Conservation (phyloP, 2,329 filamentous ascomycete species). For the Colletotrichum agaves region DNA sequence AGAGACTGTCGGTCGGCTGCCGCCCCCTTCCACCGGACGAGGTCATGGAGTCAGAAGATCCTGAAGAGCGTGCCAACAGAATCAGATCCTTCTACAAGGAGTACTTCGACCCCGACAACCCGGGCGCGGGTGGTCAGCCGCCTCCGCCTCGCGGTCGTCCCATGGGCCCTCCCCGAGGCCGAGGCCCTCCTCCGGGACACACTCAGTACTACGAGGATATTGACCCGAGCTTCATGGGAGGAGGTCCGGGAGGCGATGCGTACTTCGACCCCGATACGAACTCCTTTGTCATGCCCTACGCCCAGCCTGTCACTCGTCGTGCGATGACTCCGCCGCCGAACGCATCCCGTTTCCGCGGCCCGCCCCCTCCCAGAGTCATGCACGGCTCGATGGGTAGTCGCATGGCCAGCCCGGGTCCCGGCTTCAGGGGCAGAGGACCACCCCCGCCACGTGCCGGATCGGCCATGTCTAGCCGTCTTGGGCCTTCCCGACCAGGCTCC, state of each 20-base stretch:
- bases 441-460: conserved; percentile 64
- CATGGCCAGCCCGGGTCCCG: conserved; percentile 57
- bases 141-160: conserved; percentile 24
- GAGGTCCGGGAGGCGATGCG: conserved; percentile 57
- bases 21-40: conserved; percentile 91
- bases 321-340: conserved; percentile 94
- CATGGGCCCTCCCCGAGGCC: conserved; percentile 10
- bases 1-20: conserved; percentile 75
- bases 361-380: conserved; percentile 52
- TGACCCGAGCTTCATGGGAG: conserved; percentile 74
- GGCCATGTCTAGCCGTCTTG: conserved; percentile 43
- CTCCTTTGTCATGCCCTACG: conserved; percentile 83
- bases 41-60: conserved; percentile 82
- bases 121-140: conserved; percentile 49
- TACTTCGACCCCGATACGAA: conserved; percentile 75
- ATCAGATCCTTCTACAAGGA: conserved; percentile 99
- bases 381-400: conserved; percentile 58
- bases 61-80: conserved; percentile 92
- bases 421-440: conserved; percentile 55
- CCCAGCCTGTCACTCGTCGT: conserved; percentile 85
- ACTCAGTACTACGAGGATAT: conserved; percentile 79
- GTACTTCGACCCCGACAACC: conserved; percentile 86
- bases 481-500: conserved; percentile 47
- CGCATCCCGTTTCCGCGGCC: conserved; percentile 56
- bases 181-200: conserved; percentile 37